These are phyloP conservation scores for Russula sp. DNA, from an alignment of 768 basidiomycete species.

Conservation along the genomic window DNA sequence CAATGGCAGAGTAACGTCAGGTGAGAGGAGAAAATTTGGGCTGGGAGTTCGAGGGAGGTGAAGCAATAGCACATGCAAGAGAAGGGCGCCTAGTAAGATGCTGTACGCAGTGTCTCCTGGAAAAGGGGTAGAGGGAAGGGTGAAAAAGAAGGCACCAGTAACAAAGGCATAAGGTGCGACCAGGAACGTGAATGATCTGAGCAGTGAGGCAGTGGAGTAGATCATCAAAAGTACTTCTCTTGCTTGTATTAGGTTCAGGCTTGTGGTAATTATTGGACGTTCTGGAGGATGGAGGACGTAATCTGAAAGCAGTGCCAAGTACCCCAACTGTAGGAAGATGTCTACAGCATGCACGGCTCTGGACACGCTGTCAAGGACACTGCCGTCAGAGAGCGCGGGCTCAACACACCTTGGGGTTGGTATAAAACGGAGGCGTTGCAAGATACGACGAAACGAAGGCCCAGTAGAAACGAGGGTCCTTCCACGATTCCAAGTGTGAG, in stretches of 20 bases:
- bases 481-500: slow-evolving; percentile 18
- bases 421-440: slow-evolving; percentile 31
- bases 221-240: slow-evolving; percentile 36
- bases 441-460: slow-evolving; percentile 2
- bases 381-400: background rate
- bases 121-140: slow-evolving; percentile 37
- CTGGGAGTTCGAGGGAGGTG: slow-evolving; percentile 40
- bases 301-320: slow-evolving; percentile 36
- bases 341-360: slow-evolving; percentile 43
- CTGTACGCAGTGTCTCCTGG: slow-evolving; percentile 36
- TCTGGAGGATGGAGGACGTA: slow-evolving; percentile 32
- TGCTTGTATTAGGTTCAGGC: slow-evolving; percentile 23
- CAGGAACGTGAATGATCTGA: slow-evolving; percentile 29
- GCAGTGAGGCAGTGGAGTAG: slow-evolving; percentile 33
- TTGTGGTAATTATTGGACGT: slow-evolving; percentile 24
- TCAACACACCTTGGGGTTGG: slow-evolving; percentile 40
- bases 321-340: slow-evolving; percentile 32
- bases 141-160: slow-evolving; percentile 35
- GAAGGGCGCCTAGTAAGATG: slow-evolving; percentile 35
- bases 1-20: slow-evolving; percentile 37
- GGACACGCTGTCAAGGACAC: background rate
- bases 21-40: slow-evolving; percentile 38
- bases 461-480: background rate
- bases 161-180: slow-evolving; percentile 34
- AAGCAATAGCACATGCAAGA: slow-evolving; percentile 38